Base-by-base conservation (phyloP, 129 eudicot genomes). In the Tagetes patula region DNA sequence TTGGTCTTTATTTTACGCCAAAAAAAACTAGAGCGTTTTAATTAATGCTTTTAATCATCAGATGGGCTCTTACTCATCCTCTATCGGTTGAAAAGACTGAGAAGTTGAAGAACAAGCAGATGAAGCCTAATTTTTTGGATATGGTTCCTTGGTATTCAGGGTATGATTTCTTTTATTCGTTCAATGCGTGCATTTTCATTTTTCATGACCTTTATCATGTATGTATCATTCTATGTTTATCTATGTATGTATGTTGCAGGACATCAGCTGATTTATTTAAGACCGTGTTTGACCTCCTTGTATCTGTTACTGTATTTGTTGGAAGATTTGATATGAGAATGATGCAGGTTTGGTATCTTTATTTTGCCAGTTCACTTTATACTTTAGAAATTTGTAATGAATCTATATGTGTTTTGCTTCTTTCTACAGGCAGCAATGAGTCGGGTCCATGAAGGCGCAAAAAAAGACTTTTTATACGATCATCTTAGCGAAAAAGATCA, bases 71-170 rank as follows among this genome's bases (percentile, higher is more conserved):
- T 65, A 86, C 97, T 77, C 99, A 90, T 69, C 99, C 99, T 72
- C 61, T 81, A 59, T 88, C 99, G 47, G 89, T 90, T 42, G 87
- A 90, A 75, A 90, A 95, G 77, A 83, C 69, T 72, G 96, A 95
- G 80, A 90, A 90, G 81, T 63, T 86, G 85, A 95, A 90, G 76
- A 86, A 90, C 77, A 83, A 86, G 88, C 96, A 88, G 48, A 81
- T 83, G 97, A 88, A 90, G 75, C 99, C 99, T 56, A 94, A 90
- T 10, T 95, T 95, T 65, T 73, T 95, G 75, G 97, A 95, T 74
- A 95, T 95, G 99, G 99, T 94, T 81, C 99, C 99, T 78, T 94
- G 99, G 99, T 94, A 94, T 81, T 94, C 99, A n/a, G 99, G 99
- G 99, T 94, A 90, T 62, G 30, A 59, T 41, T 7, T 54, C 27